phyloP scores from a whole-genome alignment of 1,284 basidiomycete genomes.

The Cryptococcus sp. region DNA sequence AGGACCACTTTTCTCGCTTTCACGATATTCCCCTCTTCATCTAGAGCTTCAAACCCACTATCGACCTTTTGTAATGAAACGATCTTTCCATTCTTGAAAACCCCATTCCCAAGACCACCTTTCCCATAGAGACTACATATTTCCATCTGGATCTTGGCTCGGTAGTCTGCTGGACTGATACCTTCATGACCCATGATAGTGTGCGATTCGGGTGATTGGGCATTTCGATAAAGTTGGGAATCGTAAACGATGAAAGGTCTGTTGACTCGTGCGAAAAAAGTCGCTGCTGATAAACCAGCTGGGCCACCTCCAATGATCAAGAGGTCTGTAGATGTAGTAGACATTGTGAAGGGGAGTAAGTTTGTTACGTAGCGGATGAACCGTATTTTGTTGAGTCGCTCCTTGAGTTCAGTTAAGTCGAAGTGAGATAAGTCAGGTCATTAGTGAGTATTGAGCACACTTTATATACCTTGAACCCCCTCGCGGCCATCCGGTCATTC shows the following conservation, averaged over 20 bases:
- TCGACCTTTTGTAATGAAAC: constrained; percentile 3
- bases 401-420: no score
- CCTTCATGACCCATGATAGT: constrained; percentile 23
- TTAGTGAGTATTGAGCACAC: no score
- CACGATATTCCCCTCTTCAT: constrained; percentile 13
- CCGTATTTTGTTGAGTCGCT: neutral
- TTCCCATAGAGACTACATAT: constrained; percentile 11
- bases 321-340: constrained; percentile 16
- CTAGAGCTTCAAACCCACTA: constrained; percentile 17
- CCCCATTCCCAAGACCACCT: neutral
- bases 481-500: no score
- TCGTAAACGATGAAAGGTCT: constrained; percentile 26
- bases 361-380: neutral
- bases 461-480: no score
- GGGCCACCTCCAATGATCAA: constrained; percentile 34
- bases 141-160: constrained; percentile 10
- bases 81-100: constrained; percentile 14
- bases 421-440: no score
- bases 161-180: constrained; percentile 8
- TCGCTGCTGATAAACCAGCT: constrained; percentile 26
- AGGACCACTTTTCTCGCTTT: constrained; percentile 24
- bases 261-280: constrained; percentile 19
- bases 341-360: constrained; percentile 1
- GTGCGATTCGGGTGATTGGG: constrained; percentile 9
- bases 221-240: constrained; percentile 26